Percentiles rank a stretch among this genome's conserved stretches.
These are phyloP conservation scores for Ophiostoma ulmi DNA, from an alignment of 2,329 filamentous ascomycete genomes.

Conservation along the genomic window DNA sequence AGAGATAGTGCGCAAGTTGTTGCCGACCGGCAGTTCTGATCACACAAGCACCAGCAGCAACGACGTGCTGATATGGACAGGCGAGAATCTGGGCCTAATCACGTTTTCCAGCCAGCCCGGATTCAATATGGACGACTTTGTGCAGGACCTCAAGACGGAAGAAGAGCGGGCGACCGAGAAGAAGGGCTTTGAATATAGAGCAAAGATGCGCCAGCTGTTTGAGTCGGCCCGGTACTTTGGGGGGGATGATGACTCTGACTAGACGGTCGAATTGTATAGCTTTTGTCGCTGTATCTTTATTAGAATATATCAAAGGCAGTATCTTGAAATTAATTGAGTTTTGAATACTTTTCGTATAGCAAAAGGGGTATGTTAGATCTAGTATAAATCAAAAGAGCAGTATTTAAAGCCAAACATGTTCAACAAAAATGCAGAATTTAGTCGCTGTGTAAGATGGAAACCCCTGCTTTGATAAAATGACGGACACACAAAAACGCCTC, in stretches of 20 bases:
- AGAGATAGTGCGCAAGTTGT: conserved; percentile 75
- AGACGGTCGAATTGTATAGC: background rate
- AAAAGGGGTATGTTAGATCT: background rate
- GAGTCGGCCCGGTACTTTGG: conserved; percentile 64
- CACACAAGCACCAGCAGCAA: conserved; percentile 46
- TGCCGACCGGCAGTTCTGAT: conserved; percentile 51
- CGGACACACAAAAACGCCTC: background rate
- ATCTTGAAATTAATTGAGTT: too few species aligned
- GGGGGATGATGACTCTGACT: conserved; percentile 24
- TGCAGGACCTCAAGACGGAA: conserved; percentile 41
- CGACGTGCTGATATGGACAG: conserved; percentile 81
- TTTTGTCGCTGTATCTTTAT: too few species aligned
- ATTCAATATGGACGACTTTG: conserved; percentile 49
- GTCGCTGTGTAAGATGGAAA: background rate
- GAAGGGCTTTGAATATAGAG: conserved; percentile 58
- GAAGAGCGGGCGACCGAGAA: conserved; percentile 48
- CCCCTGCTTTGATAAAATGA: background rate
- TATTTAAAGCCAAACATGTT: too few species aligned
- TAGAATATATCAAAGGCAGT: too few species aligned
- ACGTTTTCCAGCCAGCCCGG: conserved; percentile 52
- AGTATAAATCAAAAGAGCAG: background rate
- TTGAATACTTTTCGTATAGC: too few species aligned
- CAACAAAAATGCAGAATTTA: too few species aligned
- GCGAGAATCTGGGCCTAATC: conserved; percentile 72
- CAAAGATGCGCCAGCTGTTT: conserved; percentile 68